These are phyloP conservation scores for Eutypella sp. DNA, from an alignment of 2,329 filamentous ascomycete genomes.

Conservation along the genomic window DNA sequence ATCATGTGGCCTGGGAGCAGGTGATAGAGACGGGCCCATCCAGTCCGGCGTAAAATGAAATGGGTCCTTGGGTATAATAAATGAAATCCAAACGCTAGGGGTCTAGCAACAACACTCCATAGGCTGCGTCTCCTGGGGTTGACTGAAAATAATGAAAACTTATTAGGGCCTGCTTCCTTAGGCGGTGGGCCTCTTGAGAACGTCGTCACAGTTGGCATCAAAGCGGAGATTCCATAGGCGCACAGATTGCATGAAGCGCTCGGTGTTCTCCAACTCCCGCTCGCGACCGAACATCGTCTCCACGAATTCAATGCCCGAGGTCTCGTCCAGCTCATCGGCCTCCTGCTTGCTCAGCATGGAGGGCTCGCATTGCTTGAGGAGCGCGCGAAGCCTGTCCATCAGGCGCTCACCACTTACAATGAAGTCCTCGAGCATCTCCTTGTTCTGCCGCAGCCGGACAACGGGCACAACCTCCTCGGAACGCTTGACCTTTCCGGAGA, in stretches of 20 bases:
- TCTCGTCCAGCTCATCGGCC: constrained; percentile 74
- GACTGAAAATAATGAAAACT: too few species aligned
- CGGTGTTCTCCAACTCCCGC: constrained; percentile 81
- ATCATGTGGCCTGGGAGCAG: neutral
- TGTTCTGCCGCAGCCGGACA: constrained; percentile 68
- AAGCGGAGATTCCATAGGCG: constrained; percentile 90
- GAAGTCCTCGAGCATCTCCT: constrained; percentile 84
- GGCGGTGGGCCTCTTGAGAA: constrained; percentile 59
- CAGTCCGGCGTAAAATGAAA: too few species aligned
- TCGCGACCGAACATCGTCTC: constrained; percentile 92
- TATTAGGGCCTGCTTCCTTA: constrained; percentile 35
- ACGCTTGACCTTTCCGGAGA: constrained; percentile 89
- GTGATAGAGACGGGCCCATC: too few species aligned
- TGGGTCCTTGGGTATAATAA: too few species aligned
- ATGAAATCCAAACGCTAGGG: too few species aligned
- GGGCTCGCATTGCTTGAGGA: constrained; percentile 86
- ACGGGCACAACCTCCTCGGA: constrained; percentile 72
- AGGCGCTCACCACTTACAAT: constrained; percentile 83
- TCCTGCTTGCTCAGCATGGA: constrained; percentile 87
- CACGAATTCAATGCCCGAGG: constrained; percentile 91
- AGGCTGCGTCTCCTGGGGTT: too few species aligned
- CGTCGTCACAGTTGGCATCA: constrained; percentile 91
- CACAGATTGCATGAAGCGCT: constrained; percentile 87
- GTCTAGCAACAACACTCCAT: too few species aligned
- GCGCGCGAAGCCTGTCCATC: constrained; percentile 75